Percentiles rank a stretch among this genome's conserved stretches.
Conservation (phyloP, 495 filamentous ascomycete species). For the Daldinia grandis region DNA sequence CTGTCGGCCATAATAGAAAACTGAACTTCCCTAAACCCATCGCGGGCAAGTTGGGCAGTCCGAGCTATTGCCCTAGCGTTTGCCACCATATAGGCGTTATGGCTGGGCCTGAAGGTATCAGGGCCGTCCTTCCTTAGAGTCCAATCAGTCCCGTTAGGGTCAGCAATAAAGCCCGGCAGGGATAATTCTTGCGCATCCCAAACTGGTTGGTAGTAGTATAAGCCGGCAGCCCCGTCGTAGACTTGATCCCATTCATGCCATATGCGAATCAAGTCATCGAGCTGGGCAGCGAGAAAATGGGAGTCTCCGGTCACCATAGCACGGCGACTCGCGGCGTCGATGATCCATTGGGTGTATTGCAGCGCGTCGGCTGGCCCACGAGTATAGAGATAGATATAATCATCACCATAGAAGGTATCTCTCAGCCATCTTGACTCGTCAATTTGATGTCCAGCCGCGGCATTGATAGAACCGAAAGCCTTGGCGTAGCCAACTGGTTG, state of each 20-base stretch:
- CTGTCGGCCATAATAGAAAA: constrained; percentile 47
- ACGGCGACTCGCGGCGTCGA: constrained; percentile 50
- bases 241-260: constrained; percentile 54
- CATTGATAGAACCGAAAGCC: constrained; percentile 53
- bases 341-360: constrained; percentile 56
- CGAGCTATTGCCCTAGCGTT: constrained; percentile 52
- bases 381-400: constrained; percentile 55
- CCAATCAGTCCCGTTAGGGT: constrained; percentile 45
- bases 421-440: constrained; percentile 58
- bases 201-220: constrained; percentile 55
- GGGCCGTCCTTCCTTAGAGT: constrained; percentile 49
- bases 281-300: constrained; percentile 48
- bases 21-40: constrained; percentile 38
- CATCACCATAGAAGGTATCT: constrained; percentile 50
- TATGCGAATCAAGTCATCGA: constrained; percentile 52
- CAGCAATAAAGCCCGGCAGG: constrained; percentile 53
- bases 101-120: constrained; percentile 53
- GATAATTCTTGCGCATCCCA: constrained; percentile 58
- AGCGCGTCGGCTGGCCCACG: constrained; percentile 53
- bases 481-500: constrained; percentile 51
- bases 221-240: constrained; percentile 44
- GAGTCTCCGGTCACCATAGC: constrained; percentile 53
- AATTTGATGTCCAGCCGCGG: constrained; percentile 56
- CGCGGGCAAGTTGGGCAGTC: constrained; percentile 46
- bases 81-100: constrained; percentile 60